Base-by-base conservation (phyloP, 2,329 filamentous ascomycete species). In the Hymenoscyphus albidus region DNA sequence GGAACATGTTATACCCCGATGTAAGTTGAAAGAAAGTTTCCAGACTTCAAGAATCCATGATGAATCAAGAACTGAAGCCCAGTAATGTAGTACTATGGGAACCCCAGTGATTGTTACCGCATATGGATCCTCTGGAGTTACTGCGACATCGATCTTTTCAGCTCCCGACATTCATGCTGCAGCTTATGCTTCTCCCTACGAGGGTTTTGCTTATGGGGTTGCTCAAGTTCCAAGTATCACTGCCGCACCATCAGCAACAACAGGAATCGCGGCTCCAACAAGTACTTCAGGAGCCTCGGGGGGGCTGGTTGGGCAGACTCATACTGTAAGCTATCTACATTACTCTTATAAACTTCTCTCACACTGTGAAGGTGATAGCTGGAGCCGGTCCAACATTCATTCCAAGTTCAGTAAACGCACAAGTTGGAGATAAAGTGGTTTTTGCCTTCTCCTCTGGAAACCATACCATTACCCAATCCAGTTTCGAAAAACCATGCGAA, bases 321-420 rank as follows among this genome's bases (percentile, higher is more conserved):
- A 70, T 54, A 67, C 68, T 5, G 69, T 69, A 51, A 67, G 67
- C 59, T 4, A n/a, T 4, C 4, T 9, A 13, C 1, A n/a, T 40
- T 7, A 48, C 6, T 22, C 9, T 48, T n/a, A n/a, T 7, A 32
- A 14, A n/a, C n/a, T n/a, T 61, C 13, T 4, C 60, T 65, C 22
- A 70, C 18, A 44, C 40, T 16, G 0, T 9, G 35, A 42, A 70
- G 68, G 66, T 70, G 16, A 22, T 66, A 18, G 68, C 65, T 3
- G 66, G 57, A 14, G 42, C 67, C 1, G 58, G 68, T 54, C 64
- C 66, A n/a, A 56, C 97, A 96, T 85, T 97, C 93, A 61, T 44
- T 35, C 82, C 83, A 5, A 75, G 78, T 62, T 77, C 67, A 3
- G 59, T 75, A 39, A 67, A 61, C 31, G 74, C 72, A 3, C 70